A percentile compares a stretch with the other conserved stretches of the same genome.
phyloP scores from a whole-genome alignment of 176 grass and related monocot genomes.

The Thinopyrum elongatum region DNA sequence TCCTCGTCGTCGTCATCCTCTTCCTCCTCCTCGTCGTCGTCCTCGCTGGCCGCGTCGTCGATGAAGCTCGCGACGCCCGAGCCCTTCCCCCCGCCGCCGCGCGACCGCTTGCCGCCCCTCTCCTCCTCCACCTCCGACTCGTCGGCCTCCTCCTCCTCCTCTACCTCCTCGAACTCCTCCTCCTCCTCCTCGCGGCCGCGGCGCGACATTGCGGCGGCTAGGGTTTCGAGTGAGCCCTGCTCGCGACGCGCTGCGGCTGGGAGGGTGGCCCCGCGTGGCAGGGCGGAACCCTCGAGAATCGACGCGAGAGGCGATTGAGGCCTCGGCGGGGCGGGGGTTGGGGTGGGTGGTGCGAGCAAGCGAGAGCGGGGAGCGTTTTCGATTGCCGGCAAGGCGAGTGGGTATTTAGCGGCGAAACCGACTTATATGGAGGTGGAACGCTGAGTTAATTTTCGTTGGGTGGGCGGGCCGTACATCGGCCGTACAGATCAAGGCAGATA shows the following conservation, averaged over 20 bases:
- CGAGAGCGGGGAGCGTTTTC: constrained; percentile 1
- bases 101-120: constrained; percentile 23
- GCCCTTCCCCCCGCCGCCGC: constrained; percentile 33
- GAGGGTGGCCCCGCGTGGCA: neutral
- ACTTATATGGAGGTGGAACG: neutral
- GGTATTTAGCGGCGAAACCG: neutral
- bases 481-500: too few species aligned
- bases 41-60: constrained; percentile 68
- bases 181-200: constrained; percentile 38
- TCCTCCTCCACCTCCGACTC: constrained; percentile 38
- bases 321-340: neutral
- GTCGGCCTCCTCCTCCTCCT: constrained; percentile 26
- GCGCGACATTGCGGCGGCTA: constrained; percentile 48
- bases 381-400: neutral
- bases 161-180: constrained; percentile 27
- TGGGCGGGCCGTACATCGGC: neutral
- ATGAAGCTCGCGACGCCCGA: constrained; percentile 50
- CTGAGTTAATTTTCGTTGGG: neutral
- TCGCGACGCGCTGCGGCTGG: neutral
- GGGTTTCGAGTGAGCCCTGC: constrained; percentile 18
- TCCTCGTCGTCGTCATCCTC: constrained; percentile 34
- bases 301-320: neutral
- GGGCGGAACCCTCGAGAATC: neutral
- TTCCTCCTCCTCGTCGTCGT: constrained; percentile 36
- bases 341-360: neutral